Percentiles rank a stretch among this genome's conserved stretches.
Evolutionary conservation across 306 rosid genomes (phyloP).

Genomic region (Castanea mollissima): DNA sequence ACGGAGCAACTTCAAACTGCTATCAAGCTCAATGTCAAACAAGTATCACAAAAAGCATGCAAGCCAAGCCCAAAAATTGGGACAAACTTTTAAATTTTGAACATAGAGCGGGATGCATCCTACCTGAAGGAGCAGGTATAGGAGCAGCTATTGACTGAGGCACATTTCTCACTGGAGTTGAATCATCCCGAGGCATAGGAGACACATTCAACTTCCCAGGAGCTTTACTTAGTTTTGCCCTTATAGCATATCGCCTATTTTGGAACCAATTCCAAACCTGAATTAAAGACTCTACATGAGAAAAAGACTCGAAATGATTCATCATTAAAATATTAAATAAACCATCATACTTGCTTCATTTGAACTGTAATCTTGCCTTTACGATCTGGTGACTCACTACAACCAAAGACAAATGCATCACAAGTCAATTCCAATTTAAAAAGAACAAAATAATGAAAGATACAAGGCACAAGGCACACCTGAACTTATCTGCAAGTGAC

Average conservation of each 20-base stretch:
- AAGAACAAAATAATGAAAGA: conserved; percentile 10
- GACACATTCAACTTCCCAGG: conserved; percentile 78
- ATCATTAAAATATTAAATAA: conserved; percentile 16
- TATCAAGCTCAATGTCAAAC: conserved; percentile 9
- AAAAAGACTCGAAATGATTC: conserved; percentile 14
- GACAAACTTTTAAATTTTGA: background rate
- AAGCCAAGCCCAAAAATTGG: background rate
- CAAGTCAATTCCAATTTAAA: conserved; percentile 17
- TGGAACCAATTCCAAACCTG: conserved; percentile 99
- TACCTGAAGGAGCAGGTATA: conserved; percentile 72
- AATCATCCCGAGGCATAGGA: conserved; percentile 71
- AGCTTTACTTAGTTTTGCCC: conserved; percentile 76
- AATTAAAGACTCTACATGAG: conserved; percentile 32
- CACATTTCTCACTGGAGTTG: conserved; percentile 54
- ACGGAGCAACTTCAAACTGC: conserved; percentile 9
- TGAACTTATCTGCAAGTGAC: conserved; percentile 88
- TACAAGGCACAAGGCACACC: conserved; percentile 50
- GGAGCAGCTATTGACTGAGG: conserved; percentile 66
- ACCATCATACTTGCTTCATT: conserved; percentile 83
- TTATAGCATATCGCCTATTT: conserved; percentile 87
- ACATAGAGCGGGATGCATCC: conserved; percentile 15
- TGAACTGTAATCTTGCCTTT: conserved; percentile 90
- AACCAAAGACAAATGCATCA: conserved; percentile 19
- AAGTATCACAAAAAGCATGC: background rate
- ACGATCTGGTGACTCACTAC: conserved; percentile 77